Percentiles rank a stretch among this genome's conserved stretches.
phyloP scores from a whole-genome alignment of 495 filamentous ascomycete species.

The Glutinoglossum americanum region DNA sequence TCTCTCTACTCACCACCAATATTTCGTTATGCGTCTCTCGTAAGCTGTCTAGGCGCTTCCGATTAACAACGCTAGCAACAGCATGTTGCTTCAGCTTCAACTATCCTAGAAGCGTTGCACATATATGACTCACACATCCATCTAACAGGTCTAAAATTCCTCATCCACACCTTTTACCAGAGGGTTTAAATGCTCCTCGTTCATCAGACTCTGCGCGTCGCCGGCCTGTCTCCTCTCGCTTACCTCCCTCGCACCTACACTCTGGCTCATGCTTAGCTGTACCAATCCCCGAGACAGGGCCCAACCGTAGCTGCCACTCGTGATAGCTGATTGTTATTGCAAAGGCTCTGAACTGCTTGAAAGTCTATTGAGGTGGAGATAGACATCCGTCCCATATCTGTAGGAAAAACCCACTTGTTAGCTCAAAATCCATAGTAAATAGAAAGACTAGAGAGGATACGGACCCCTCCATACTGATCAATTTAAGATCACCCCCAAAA shows the following conservation, averaged over 20 bases:
- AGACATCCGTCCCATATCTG: slow-evolving; percentile 96
- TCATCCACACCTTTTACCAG: background rate
- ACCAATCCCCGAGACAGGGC: slow-evolving; percentile 64
- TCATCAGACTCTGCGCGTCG: slow-evolving; percentile 51
- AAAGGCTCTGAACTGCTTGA: slow-evolving; percentile 90
- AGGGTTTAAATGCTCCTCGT: slow-evolving; percentile 12
- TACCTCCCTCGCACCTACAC: slow-evolving; percentile 46
- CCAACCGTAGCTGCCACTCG: slow-evolving; percentile 37
- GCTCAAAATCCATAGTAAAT: background rate
- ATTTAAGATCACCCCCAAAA: slow-evolving; percentile 87
- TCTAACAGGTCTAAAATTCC: slow-evolving; percentile 2
- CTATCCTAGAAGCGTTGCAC: background rate
- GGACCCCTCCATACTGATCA: slow-evolving; percentile 99
- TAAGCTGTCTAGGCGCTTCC: background rate
- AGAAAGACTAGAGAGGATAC: slow-evolving; percentile 13
- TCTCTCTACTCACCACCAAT: background rate
- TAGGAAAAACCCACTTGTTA: background rate
- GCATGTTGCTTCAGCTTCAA: background rate
- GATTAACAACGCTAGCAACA: background rate
- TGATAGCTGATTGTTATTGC: slow-evolving; percentile 97
- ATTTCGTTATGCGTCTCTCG: background rate
- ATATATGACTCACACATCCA: background rate
- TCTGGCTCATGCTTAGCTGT: slow-evolving; percentile 28
- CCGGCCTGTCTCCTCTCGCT: slow-evolving; percentile 74
- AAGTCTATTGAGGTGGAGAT: slow-evolving; percentile 88